Evolutionary conservation across 2,329 filamentous ascomycete species (phyloP).

Genomic region (Stagonosporopsis rhizophila): DNA sequence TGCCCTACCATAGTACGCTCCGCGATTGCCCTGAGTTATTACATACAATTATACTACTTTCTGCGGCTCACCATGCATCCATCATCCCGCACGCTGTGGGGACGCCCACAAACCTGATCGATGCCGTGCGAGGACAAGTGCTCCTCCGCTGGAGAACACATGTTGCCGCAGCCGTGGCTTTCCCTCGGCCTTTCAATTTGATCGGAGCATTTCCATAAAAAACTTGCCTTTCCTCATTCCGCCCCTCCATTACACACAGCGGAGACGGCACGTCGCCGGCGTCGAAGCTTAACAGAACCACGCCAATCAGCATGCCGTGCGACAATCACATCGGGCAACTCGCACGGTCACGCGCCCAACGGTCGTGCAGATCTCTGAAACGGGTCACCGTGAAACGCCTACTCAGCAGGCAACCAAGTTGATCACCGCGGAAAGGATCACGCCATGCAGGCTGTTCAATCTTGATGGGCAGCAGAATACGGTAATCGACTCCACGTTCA

Average conservation of each 20-base stretch:
- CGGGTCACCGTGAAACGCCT: constrained; percentile 15
- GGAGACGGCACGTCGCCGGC: constrained; percentile 28
- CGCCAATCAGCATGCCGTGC: constrained; percentile 33
- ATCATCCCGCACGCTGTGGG: not conserved
- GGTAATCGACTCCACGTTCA: too few species aligned
- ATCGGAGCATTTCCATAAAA: constrained; percentile 9
- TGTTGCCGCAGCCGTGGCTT: constrained; percentile 16
- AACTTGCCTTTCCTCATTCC: constrained; percentile 19
- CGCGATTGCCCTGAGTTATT: not conserved
- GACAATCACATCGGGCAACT: constrained; percentile 35
- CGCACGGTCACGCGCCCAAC: constrained; percentile 46
- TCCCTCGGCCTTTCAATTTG: constrained; percentile 10
- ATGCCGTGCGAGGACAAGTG: not conserved
- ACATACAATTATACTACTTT: too few species aligned
- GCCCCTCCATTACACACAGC: constrained; percentile 27
- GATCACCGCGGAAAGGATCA: constrained; percentile 27
- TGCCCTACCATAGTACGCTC: not conserved
- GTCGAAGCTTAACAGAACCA: constrained; percentile 37
- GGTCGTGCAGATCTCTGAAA: constrained; percentile 42
- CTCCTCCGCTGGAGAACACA: constrained; percentile 6
- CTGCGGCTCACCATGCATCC: not conserved
- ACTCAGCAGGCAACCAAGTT: constrained; percentile 16
- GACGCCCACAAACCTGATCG: not conserved
- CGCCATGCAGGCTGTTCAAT: constrained; percentile 12
- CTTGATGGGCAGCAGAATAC: too few species aligned